These are phyloP conservation scores for Bathelium albidoporum DNA, from an alignment of 495 filamentous ascomycete genomes.

Conservation along the genomic window DNA sequence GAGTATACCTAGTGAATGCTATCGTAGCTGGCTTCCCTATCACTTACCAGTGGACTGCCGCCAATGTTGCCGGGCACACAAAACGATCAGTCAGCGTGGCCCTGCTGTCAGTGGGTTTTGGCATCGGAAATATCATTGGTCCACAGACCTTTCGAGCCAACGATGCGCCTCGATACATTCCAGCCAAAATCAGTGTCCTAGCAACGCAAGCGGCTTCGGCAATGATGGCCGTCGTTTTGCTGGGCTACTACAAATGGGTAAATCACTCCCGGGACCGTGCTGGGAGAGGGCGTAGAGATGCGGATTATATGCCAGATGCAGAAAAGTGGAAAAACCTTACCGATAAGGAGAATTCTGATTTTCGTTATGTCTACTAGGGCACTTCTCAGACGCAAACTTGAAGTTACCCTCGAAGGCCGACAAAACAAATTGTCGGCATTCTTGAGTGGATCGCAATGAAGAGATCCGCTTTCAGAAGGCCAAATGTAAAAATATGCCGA, in stretches of 20 bases:
- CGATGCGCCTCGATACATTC: slow-evolving; percentile 49
- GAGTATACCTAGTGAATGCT: slow-evolving; percentile 54
- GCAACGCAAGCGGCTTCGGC: slow-evolving; percentile 40
- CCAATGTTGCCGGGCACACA: slow-evolving; percentile 43
- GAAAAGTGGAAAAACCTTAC: not conserved
- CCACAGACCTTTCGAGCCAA: slow-evolving; percentile 52
- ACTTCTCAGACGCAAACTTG: no score
- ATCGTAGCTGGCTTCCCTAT: slow-evolving; percentile 36
- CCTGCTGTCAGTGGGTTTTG: slow-evolving; percentile 47
- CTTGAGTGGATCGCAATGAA: no score
- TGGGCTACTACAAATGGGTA: slow-evolving; percentile 39
- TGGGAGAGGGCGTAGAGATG: no score
- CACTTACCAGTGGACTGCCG: slow-evolving; percentile 34
- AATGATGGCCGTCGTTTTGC: slow-evolving; percentile 28
- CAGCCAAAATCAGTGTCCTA: slow-evolving; percentile 52
- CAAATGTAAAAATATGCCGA: no score
- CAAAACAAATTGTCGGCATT: not conserved
- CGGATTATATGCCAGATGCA: not conserved
- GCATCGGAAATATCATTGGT: slow-evolving; percentile 55
- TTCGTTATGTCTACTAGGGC: not conserved
- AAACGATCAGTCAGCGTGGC: slow-evolving; percentile 42
- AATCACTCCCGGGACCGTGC: slow-evolving; percentile 27
- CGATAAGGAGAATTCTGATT: not conserved
- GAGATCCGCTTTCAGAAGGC: no score
- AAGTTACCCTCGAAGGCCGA: not conserved